Conservation (phyloP, 2,329 filamentous ascomycete genomes). For the Aspergillus sp. region DNA sequence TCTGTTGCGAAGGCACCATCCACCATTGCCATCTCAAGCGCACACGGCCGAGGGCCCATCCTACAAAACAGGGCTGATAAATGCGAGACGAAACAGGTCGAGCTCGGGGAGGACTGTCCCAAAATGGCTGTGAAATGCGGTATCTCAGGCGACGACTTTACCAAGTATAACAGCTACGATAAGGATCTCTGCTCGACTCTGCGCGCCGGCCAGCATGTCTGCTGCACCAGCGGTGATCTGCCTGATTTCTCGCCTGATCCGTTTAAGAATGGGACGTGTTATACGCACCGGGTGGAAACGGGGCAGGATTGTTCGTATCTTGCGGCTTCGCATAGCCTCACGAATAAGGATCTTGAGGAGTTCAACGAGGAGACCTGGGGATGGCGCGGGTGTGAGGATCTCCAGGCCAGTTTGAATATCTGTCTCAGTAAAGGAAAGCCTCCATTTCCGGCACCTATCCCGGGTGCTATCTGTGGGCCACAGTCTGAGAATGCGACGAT, state of each 20-base stretch:
- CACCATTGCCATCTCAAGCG: too few relatives aligned
- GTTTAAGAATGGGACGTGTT: slow-evolving; percentile 40
- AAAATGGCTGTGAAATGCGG: slow-evolving; percentile 12
- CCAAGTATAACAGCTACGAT: slow-evolving; percentile 11
- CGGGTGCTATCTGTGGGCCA: slow-evolving; percentile 48
- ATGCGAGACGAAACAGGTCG: neutral
- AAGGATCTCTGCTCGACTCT: slow-evolving; percentile 14
- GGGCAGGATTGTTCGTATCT: slow-evolving; percentile 35
- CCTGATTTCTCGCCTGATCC: slow-evolving; percentile 33
- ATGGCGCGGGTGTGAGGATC: slow-evolving; percentile 40
- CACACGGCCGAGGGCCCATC: too few relatives aligned
- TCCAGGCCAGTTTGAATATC: slow-evolving; percentile 33
- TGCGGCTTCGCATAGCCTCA: slow-evolving; percentile 32
- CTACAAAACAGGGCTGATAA: too few relatives aligned
- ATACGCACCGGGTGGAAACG: slow-evolving; percentile 31
- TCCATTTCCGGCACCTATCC: slow-evolving; percentile 40
- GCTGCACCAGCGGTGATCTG: slow-evolving; percentile 16
- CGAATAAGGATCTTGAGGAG: slow-evolving; percentile 34
- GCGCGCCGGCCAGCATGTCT: slow-evolving; percentile 27
- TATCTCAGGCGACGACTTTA: slow-evolving; percentile 10
- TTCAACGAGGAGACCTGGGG: slow-evolving; percentile 46
- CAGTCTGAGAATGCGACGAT: too few relatives aligned
- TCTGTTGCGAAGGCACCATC: too few relatives aligned
- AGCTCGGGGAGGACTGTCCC: slow-evolving; percentile 5
- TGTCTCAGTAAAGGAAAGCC: slow-evolving; percentile 43